Evolutionary conservation across 1,139 yeast species (phyloP).

Genomic region (Sugiyamaella pinicola): DNA sequence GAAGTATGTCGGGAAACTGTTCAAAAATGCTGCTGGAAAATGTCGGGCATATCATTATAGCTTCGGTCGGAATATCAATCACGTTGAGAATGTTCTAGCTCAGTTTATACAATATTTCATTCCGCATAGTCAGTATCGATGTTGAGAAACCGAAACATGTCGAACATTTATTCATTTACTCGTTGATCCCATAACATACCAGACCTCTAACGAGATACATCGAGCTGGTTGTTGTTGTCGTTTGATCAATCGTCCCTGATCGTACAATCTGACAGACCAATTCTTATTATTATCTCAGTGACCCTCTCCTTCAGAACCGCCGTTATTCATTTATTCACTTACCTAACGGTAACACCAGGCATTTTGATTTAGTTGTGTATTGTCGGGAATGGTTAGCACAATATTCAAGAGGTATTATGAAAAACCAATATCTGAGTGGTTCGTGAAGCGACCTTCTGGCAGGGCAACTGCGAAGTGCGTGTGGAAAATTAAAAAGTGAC

Average conservation of each 20-base stretch:
- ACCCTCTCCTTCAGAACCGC: not conserved
- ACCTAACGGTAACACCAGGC: conserved; percentile 99
- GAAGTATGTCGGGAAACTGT: too few species aligned
- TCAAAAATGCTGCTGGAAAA: too few species aligned
- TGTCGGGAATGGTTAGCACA: conserved; percentile 14
- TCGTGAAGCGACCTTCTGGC: conserved; percentile 2
- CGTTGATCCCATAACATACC: too few species aligned
- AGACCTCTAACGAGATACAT: too few species aligned
- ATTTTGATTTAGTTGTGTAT: conserved; percentile 49
- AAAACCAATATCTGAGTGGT: conserved; percentile 16
- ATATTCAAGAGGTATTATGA: conserved; percentile 17
- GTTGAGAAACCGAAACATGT: too few species aligned
- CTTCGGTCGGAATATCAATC: not conserved
- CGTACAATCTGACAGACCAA: too few species aligned
- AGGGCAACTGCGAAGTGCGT: not conserved
- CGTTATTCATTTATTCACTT: too few species aligned
- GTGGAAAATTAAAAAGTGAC: conserved; percentile 10
- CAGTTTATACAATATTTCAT: too few species aligned
- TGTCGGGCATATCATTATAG: not conserved
- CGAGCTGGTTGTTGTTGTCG: not conserved
- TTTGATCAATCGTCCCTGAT: too few species aligned
- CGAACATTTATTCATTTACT: too few species aligned
- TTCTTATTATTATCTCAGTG: not conserved
- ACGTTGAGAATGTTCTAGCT: too few species aligned
- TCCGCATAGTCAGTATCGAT: too few species aligned